These are phyloP conservation scores for Corylus americana DNA, from an alignment of 306 rosid genomes.

Conservation along the genomic window DNA sequence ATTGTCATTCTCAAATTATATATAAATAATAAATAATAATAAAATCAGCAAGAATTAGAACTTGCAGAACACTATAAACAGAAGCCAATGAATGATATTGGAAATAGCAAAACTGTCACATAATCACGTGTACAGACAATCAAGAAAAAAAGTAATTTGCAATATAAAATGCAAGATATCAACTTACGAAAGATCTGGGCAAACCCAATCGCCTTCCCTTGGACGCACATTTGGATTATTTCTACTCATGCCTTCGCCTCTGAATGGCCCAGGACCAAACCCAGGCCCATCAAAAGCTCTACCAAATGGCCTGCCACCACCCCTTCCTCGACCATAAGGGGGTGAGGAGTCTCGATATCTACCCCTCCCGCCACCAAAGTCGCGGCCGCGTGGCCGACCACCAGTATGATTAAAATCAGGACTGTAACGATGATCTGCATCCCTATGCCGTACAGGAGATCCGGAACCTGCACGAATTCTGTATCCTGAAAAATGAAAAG, in stretches of 20 bases:
- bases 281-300: slow-evolving; percentile 71
- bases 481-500: slow-evolving; percentile 84
- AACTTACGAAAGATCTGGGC: slow-evolving; percentile 76
- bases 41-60: background rate
- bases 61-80: background rate
- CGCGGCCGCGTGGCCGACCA: slow-evolving; percentile 52
- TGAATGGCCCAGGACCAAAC: slow-evolving; percentile 55
- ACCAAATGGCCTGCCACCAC: slow-evolving; percentile 67
- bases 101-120: background rate
- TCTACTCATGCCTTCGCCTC: slow-evolving; percentile 71
- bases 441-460: slow-evolving; percentile 80
- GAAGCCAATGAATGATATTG: background rate
- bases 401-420: slow-evolving; percentile 58
- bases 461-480: slow-evolving; percentile 89
- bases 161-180: slow-evolving; percentile 23
- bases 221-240: slow-evolving; percentile 92
- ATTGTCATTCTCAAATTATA: background rate
- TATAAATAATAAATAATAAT: background rate
- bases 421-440: slow-evolving; percentile 53
- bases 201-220: slow-evolving; percentile 92
- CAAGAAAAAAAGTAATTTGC: background rate
- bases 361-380: slow-evolving; percentile 64
- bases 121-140: background rate
- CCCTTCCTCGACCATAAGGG: slow-evolving; percentile 64
- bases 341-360: slow-evolving; percentile 80